Base-by-base conservation (phyloP, 2,329 filamentous ascomycete genomes). In the Aspergillus sp. region DNA sequence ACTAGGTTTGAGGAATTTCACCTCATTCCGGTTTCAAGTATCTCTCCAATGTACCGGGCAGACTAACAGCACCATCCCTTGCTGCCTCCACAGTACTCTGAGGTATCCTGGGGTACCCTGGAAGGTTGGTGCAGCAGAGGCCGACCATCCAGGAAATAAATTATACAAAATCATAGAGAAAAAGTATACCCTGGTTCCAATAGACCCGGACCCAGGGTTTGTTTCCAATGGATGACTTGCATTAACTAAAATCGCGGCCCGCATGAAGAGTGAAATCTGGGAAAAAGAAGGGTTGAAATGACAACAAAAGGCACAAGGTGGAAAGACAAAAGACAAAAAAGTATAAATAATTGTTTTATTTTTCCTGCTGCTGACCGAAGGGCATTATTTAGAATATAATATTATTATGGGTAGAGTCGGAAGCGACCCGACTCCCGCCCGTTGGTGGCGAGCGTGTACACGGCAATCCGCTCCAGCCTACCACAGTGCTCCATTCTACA, bases 391-490 rank as follows among this genome's bases (percentile, higher is more conserved):
- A 39, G 12, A 36, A 36, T 36, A 19, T 19, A 34, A 19, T 9
- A 32, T 12, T 38, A 27, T 39, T 12, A 42, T 42, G 29, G 43
- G 9, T 29, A 36, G 29, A 30, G 7, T 41, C 8, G 36, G 43
- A 41, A 40, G 29, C 43, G 36, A 45, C 35, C 35, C 43, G 43
- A 34, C 19, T 41, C 34, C 43, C 43, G 35, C 43, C 34, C 43
- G 43, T 36, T 32, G 36, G 43, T 45, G 43, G 43, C 43, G 29
- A 45, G 28, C 10, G 35, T 9, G 28, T 28, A 36, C 52, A 36
- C 52, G 52, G 52, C 50, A 48, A n/a, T 52, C 30, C 44, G 9
- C 50, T 52, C 52, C 52, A 52, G 50, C 52, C 52, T 54, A 54
- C 52, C 52, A 54, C 52, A 36, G 28, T 27, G 40, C 40, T n/a